Evolutionary conservation across 495 filamentous ascomycete genomes (phyloP), one percentile per base, ranked within the genome.

Genomic region (Aspergillus haitiensis): DNA sequence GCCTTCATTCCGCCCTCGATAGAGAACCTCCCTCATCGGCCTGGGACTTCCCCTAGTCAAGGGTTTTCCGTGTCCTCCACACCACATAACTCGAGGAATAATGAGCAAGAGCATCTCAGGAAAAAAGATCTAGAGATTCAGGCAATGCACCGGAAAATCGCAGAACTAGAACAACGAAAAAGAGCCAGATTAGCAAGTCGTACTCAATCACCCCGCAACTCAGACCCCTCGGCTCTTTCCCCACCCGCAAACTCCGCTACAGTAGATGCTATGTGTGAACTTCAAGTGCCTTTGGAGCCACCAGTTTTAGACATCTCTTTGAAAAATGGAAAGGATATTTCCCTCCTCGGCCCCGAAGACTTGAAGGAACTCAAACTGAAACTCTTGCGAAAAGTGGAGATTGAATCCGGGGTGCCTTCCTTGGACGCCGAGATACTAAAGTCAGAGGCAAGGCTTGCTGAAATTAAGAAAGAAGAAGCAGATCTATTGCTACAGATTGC

Each of bases 61-160:
- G 53, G 37, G 9, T 48, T 61, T 58, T 78, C 70, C 33, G 63
- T 65, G 11, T 77, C 65, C 49, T 57, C 68, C 18, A 83, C 76
- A 6, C 73, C 71, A 4, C 75, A 76, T 47, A 71, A 66, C 46
- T 58, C 59, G 15, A 69, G 68, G 35, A 64, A 57, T n/a, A 68
- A 68, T 39, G 77, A 80, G 44, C 65, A 73, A 49, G 84, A 86
- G 35, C 81, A 87, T 48, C 78, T 96, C 8, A 79, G 83, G 51
- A 64, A 67, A 21, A 88, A 87, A 65, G 82, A 90, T 56, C 78
- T 83, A 59, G 82, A 87, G 59, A 93, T 96, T 51, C 82, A 89
- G 68, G 80, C 81, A 40, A 84, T 93, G 78, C 90, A 84, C 62
- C 82, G 82, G 68, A 86, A 81, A 56, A 93, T 96, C 68, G 88